Evolutionary conservation across 2,329 filamentous ascomycete species (phyloP), one percentile per base, ranked within the genome.

Genomic region (Didymella segeticola): DNA sequence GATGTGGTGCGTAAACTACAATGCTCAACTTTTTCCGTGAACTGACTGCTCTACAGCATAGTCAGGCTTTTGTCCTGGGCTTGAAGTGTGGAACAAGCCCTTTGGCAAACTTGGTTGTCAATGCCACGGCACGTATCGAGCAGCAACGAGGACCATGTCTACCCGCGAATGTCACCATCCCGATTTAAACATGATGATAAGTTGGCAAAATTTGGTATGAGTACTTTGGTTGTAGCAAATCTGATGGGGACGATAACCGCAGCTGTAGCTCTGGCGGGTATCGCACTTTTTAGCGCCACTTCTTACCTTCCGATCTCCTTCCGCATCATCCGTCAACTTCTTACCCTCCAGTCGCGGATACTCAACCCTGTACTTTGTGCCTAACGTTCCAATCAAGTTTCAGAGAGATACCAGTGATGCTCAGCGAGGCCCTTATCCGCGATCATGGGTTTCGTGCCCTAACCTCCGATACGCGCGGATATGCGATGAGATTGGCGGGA

Each of bases 51-150:
- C 15, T n/a, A 15, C 31, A 60, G 58, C 56, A 61, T 14, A 53
- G 51, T 19, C 60, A 66, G 38, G 62, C 63, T 23, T 66, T 66
- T 33, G 58, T 61, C 11, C 25, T 63, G 10, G 63, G 63, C 0
- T 29, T 66, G 27, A 66, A 64, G 34, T 66, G 63, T 37, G 63
- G 63, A 3, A 63, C 62, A 1, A 62, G 58, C 25, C 55, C 62
- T 7, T 37, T 66, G 14, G 62, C 56, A 3, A 47, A 56, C 15
- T n/a, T 64, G 17, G 49, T 66, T 5, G 49, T 61, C 4, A 66
- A 66, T 37, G 58, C 63, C 7, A 64, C 63, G 10, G 58, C 62
- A 19, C 53, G 62, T 10, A 66, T 66, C 15, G 62, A 64, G 20
- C 43, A 47, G 22, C 31, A 29, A 11, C 43, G 54, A 29, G 63